Percentiles rank a stretch among this genome's conserved stretches.
Conservation (phyloP, 495 filamentous ascomycete species). For the Penicillium silybi region DNA sequence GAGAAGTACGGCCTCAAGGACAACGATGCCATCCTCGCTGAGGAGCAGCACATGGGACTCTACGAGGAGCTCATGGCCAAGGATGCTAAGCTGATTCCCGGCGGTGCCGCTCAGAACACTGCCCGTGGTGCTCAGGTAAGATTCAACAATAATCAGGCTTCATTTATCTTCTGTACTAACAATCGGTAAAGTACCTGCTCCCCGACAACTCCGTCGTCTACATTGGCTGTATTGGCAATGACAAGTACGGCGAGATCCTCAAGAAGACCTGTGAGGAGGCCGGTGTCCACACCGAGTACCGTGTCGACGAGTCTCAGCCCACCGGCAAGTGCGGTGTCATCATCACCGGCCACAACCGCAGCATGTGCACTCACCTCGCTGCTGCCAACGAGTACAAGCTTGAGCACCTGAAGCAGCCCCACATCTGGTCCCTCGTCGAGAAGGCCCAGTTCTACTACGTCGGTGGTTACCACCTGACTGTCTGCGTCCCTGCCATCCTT, state of each 20-base stretch:
- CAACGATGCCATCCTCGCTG: constrained; percentile 96
- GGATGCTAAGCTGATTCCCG: constrained; percentile 89
- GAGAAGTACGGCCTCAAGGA: constrained; percentile 88
- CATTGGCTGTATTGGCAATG: constrained; percentile 86
- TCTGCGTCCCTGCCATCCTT: constrained; percentile 84
- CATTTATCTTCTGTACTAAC: constrained; percentile 4
- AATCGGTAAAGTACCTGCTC: constrained; percentile 70
- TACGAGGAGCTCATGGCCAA: constrained; percentile 89
- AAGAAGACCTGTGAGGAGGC: constrained; percentile 72
- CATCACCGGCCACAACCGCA: constrained; percentile 91
- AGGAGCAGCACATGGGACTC: constrained; percentile 79
- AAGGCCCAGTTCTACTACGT: constrained; percentile 85
- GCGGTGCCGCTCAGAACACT: constrained; percentile 97
- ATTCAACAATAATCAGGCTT: neutral
- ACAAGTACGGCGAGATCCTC: constrained; percentile 86
- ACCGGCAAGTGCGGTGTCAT: constrained; percentile 95
- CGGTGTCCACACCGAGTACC: constrained; percentile 90
- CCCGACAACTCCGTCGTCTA: constrained; percentile 82
- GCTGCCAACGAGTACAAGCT: constrained; percentile 96
- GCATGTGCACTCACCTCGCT: constrained; percentile 91
- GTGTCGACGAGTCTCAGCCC: constrained; percentile 70
- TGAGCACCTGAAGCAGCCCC: constrained; percentile 84
- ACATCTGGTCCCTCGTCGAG: constrained; percentile 89
- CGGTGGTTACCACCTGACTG: constrained; percentile 85
- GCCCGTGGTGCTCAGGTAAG: constrained; percentile 82